Percentiles rank a stretch among this genome's conserved stretches.
phyloP scores from a whole-genome alignment of 352 stramenopile genomes.

The Phytopythium montanum region DNA sequence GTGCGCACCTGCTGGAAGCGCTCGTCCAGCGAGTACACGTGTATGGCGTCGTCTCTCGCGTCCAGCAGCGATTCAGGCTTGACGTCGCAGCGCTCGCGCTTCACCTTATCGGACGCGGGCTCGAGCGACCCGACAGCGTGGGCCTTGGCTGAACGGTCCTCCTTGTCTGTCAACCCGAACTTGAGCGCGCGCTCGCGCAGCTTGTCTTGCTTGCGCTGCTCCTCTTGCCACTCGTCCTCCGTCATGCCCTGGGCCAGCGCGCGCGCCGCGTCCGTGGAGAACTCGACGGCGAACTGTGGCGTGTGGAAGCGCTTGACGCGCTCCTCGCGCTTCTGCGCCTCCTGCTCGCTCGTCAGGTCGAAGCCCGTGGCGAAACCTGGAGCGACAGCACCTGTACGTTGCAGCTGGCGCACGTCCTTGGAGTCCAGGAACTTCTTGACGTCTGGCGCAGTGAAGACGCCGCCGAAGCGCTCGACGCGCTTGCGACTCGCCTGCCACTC shows the following conservation, averaged over 20 bases:
- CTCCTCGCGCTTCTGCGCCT: constrained; percentile 61
- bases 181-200: constrained; percentile 64
- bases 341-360: constrained; percentile 59
- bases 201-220: constrained; percentile 59
- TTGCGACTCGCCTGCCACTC: constrained; percentile 40
- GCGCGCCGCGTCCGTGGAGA: constrained; percentile 52
- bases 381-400: constrained; percentile 60
- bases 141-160: constrained; percentile 27
- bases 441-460: constrained; percentile 47
- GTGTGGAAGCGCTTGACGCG: constrained; percentile 83
- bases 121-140: constrained; percentile 18
- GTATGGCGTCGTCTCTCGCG: constrained; percentile 64
- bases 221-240: constrained; percentile 64
- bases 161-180: constrained; percentile 52
- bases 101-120: constrained; percentile 52
- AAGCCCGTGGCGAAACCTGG: constrained; percentile 69
- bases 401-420: constrained; percentile 67
- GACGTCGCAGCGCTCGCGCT: constrained; percentile 57
- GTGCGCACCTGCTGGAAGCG: constrained; percentile 79
- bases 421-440: constrained; percentile 81
- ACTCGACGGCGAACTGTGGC: constrained; percentile 66
- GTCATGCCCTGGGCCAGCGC: constrained; percentile 62
- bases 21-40: constrained; percentile 82
- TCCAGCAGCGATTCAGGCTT: constrained; percentile 28
- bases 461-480: constrained; percentile 68